A percentile compares a stretch with the other conserved stretches of the same genome.
Conservation (phyloP, 2,329 filamentous ascomycete genomes). For the Bipolaris zeicola region DNA sequence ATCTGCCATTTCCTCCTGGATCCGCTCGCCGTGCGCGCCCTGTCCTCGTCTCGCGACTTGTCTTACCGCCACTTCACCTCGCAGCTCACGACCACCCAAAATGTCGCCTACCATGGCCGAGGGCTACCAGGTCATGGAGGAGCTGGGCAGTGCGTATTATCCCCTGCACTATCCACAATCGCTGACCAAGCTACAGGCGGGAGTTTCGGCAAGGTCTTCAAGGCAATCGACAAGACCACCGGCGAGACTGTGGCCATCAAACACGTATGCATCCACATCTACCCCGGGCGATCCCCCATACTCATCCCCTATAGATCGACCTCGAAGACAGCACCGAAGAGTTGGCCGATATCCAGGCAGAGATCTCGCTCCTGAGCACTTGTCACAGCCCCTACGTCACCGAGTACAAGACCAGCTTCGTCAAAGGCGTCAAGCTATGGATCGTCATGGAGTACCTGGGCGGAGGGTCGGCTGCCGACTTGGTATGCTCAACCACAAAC, state of each 20-base stretch:
- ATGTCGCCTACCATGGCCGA: constrained; percentile 66
- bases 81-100: constrained; percentile 18
- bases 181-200: constrained; percentile 65
- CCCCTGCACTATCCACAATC: background rate
- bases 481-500: constrained; percentile 63
- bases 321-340: constrained; percentile 98
- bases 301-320: constrained; percentile 72
- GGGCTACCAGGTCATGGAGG: constrained; percentile 93
- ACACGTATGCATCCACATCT: constrained; percentile 67
- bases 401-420: constrained; percentile 93
- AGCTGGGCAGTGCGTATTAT: constrained; percentile 78
- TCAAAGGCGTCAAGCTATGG: constrained; percentile 97
- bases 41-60: constrained; percentile 21
- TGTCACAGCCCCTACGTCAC: constrained; percentile 94
- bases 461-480: constrained; percentile 90
- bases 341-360: constrained; percentile 96
- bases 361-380: constrained; percentile 93
- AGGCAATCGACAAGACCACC: constrained; percentile 87
- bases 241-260: constrained; percentile 97
- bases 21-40: constrained; percentile 30
- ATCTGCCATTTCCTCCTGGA: constrained; percentile 24
- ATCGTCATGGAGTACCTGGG: constrained; percentile 99
- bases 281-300: constrained; percentile 7
- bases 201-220: constrained; percentile 96
- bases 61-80: constrained; percentile 10